Evolutionary conservation across 1,284 basidiomycete species (phyloP).

Genomic region (Malassezia globosa): DNA sequence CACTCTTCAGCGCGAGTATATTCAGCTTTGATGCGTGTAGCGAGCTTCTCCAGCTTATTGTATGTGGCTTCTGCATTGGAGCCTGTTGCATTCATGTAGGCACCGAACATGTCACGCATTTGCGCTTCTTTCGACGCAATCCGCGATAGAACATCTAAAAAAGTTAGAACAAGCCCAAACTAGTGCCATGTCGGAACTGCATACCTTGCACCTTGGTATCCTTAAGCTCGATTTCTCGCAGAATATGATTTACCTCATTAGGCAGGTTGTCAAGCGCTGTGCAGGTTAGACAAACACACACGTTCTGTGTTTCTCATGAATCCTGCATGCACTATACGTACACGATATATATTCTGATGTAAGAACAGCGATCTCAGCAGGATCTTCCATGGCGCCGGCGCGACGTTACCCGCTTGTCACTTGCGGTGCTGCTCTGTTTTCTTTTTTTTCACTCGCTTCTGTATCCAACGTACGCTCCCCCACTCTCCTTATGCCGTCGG

Average conservation of each 20-base stretch:
- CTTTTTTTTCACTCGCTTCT: no score
- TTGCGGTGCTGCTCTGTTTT: no score
- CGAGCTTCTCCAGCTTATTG: slow-evolving; percentile 35
- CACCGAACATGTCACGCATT: slow-evolving; percentile 27
- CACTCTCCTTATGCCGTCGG: no score
- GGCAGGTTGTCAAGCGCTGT: slow-evolving; percentile 39
- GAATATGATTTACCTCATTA: slow-evolving; percentile 37
- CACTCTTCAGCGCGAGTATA: slow-evolving; percentile 39
- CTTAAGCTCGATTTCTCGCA: slow-evolving; percentile 45
- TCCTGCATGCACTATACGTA: slow-evolving; percentile 11
- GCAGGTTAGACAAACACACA: no score
- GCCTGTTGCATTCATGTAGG: slow-evolving; percentile 16
- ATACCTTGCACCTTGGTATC: slow-evolving; percentile 39
- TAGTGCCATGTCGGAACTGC: no score
- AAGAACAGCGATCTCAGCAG: slow-evolving; percentile 42
- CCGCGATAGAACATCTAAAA: slow-evolving; percentile 29
- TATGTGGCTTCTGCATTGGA: slow-evolving; percentile 23
- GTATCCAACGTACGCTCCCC: no score
- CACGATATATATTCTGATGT: slow-evolving; percentile 38
- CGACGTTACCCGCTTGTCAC: no score
- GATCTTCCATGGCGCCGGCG: slow-evolving; percentile 40
- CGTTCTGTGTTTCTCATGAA: no score
- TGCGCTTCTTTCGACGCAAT: slow-evolving; percentile 33
- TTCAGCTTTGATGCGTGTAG: slow-evolving; percentile 32
- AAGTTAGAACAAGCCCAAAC: no score